A percentile compares a stretch with the other conserved stretches of the same genome.
phyloP scores from a whole-genome alignment of 2,329 filamentous ascomycete species.

The Cladosporium cucumerinum region DNA sequence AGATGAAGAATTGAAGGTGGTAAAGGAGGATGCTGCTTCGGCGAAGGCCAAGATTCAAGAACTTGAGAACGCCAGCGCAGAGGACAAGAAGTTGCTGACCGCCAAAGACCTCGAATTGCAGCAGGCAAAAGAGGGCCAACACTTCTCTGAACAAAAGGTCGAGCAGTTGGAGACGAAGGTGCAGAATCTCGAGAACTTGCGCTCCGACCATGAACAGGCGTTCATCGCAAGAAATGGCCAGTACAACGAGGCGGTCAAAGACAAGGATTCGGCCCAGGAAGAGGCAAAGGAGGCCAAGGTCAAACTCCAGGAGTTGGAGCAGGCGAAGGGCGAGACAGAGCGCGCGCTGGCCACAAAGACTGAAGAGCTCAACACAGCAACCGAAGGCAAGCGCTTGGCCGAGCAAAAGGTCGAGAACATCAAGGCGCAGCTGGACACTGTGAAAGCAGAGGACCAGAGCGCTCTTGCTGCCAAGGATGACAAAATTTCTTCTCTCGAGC shows the following conservation, averaged over 20 bases:
- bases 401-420: conserved; percentile 1
- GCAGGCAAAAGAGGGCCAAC: background rate
- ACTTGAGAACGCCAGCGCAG: conserved; percentile 10
- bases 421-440: background rate
- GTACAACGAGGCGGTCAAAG: background rate
- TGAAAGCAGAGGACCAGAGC: conserved; percentile 20
- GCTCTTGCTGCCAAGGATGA: conserved; percentile 17
- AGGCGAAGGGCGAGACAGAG: conserved; percentile 10
- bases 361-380: background rate
- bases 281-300: background rate
- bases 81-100: conserved; percentile 16
- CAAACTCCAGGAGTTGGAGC: conserved; percentile 12
- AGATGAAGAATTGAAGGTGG: background rate
- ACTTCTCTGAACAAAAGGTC: background rate
- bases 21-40: background rate
- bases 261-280: background rate
- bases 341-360: background rate
- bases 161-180: conserved; percentile 6
- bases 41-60: conserved; percentile 9
- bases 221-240: background rate
- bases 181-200: conserved; percentile 8
- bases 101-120: background rate
- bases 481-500: conserved; percentile 22
- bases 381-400: background rate
- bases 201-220: conserved; percentile 11